A percentile compares a stretch with the other conserved stretches of the same genome.
These are phyloP conservation scores for Amylocystis lapponica DNA, from an alignment of 768 basidiomycete species.

Conservation along the genomic window DNA sequence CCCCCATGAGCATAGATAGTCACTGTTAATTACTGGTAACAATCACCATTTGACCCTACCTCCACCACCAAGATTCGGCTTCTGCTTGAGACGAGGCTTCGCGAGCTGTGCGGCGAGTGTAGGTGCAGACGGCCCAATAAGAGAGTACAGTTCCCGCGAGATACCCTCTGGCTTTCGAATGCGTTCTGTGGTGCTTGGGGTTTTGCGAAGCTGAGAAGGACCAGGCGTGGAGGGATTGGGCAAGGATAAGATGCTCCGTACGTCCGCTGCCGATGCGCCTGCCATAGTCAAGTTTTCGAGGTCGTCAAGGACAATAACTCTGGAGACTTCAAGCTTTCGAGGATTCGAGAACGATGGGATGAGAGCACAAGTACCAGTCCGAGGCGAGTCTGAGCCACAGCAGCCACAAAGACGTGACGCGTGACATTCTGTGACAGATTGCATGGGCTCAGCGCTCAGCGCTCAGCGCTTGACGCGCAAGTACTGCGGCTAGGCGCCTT, in stretches of 20 bases:
- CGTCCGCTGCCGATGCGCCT: slow-evolving; percentile 64
- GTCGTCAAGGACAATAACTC: no score
- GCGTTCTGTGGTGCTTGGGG: slow-evolving; percentile 24
- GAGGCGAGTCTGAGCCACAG: no score
- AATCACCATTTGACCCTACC: slow-evolving; percentile 68
- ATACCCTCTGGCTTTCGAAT: slow-evolving; percentile 83
- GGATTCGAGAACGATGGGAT: no score
- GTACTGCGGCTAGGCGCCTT: no score
- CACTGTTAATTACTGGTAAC: not conserved
- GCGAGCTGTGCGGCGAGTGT: slow-evolving; percentile 74
- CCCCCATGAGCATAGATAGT: not conserved
- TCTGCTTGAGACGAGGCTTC: slow-evolving; percentile 83
- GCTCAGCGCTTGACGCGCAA: no score
- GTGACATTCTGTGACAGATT: no score
- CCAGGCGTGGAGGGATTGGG: slow-evolving; percentile 34
- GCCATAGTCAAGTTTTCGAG: slow-evolving; percentile 57
- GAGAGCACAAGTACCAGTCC: no score
- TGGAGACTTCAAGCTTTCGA: no score
- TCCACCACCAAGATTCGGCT: slow-evolving; percentile 65
- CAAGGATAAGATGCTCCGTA: slow-evolving; percentile 78
- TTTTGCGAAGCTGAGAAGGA: slow-evolving; percentile 45
- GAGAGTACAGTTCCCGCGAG: slow-evolving; percentile 84
- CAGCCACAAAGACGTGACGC: no score
- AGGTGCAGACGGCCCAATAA: slow-evolving; percentile 93
- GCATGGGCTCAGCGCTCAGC: no score